Base-by-base conservation (phyloP, 2,329 filamentous ascomycete genomes). In the Colletotrichum caudatum region DNA sequence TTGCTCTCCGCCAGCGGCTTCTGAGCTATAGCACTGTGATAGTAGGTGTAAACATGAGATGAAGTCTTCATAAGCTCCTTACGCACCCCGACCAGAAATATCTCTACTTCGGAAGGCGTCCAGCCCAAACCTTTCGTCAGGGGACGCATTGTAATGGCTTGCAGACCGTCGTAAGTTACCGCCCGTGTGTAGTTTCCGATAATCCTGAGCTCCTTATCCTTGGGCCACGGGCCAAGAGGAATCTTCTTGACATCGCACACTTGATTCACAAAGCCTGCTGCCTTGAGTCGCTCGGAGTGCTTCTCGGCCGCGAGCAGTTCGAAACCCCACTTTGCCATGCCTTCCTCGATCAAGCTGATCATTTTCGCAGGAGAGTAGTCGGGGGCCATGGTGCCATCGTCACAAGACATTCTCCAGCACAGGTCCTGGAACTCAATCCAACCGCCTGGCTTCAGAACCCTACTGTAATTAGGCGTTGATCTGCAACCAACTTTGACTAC, bases 321-420 rank as follows among this genome's bases (percentile, higher is more conserved):
- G 4, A n/a, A 60, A n/a, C 58, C 58, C 18, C 41, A 48, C 26
- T 18, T 60, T 2, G 11, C 18, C 37, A 60, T 39, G 5, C 58
- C 58, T 35, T 60, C 16, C 12, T 48, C 29, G 58, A 60, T 60
- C 0, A 46, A 18, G 5, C 44, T 60, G 2, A 20, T 5, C 58
- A 61, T 61, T 7, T 18, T 48, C 1, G 44, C 9, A 1, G 44
- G 58, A 0, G 65, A 46, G 29, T 69, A 69, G 33, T 74, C 71
- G 6, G 58, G 58, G 0, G 26, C 20, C 41, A 14, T 46, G 2
- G 41, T 61, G 26, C 14, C 26, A 5, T 61, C 41, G 20, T 46
- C 44, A 46, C 18, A 20, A 48, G 39, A 9, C 1, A 61, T n/a
- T 48, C 44, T 48, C 26, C 41, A 61, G 29, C 26, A 35, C 18